Base-by-base conservation (phyloP, 2,329 filamentous ascomycete genomes). In the Pseudophaeomoniella oleicola region DNA sequence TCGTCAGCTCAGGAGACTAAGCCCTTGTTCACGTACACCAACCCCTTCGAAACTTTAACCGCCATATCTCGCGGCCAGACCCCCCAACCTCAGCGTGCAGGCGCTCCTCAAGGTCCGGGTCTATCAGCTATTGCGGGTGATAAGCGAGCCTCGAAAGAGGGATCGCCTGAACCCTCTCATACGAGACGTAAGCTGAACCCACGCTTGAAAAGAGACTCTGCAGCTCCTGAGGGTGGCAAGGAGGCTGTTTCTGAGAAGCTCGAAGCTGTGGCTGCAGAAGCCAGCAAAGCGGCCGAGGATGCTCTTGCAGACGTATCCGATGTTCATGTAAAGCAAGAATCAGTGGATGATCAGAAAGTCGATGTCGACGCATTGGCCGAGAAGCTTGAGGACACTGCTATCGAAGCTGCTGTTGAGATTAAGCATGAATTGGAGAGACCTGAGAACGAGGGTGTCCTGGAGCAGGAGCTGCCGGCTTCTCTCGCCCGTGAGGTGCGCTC, bases 191-290 rank as follows among this genome's bases (percentile, higher is more conserved):
- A 62, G 52, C 40, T 58, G 10, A 46, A 42, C 10, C 41, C 49
- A n/a, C 18, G 36, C 4, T 46, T 44, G 11, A 37, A 40, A 17
- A 41, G 39, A 22, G 40, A 38, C 27, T 19, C 39, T 9, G 19
- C 40, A 19, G 33, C 38, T 19, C 51, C 53, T 12, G 37, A 50
- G 9, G 47, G 57, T 32, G 54, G 59, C 37, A 73, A 66, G 45
- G 78, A 84, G 55, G 80, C 77, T 35, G 80, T 90, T 18, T 67
- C 79, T 14, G 74, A 83, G 38, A 77, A 80, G 16, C 65, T 86
- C 30, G 71, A 32, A 13, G 30, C 30, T 6, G 63, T 86, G 44
- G 80, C 78, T 31, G 62, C 66, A 42, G 59, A 71, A 45, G 66
- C 73, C 32, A 65, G 71, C 37, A 67, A 70, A 44, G 62, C 76